Base-by-base conservation (phyloP, 2,329 filamentous ascomycete genomes). In the Paraphoma sp. region DNA sequence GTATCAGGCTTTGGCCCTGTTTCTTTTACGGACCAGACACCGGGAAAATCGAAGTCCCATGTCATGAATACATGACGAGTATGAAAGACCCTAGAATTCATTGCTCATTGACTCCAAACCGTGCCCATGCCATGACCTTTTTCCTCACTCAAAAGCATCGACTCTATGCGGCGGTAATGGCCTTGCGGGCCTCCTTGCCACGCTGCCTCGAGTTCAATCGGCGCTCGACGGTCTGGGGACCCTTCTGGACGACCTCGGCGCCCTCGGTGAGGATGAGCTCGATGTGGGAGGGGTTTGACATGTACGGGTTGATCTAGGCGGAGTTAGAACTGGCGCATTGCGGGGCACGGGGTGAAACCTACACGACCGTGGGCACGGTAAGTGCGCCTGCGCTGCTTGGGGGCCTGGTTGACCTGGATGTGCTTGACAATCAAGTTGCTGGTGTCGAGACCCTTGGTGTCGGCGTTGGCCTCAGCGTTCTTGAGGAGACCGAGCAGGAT, bases 401-500 rank as follows among this genome's bases (percentile, higher is more conserved):
- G 95, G 75, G 95, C 96, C 88, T 99, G 95, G 92, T 99, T 99
- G 88, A 99, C 95, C 87, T 99, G 95, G 85, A 99, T 99, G 91
- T 97, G 96, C 92, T 97, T 97, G 85, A 99, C 91, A 80, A 98
- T 84, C 79, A 99, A 87, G 87, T 96, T 96, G 84, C 89, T 89
- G 79, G 93, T 98, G 84, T 99, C 81, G 56, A 82, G 76, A 8
- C 84, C 84, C 63, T 78, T 76, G 62, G 76, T 76, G 65, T 81
- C 79, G 68, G 79, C 76, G 58, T 79, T 79, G 67, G 75, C 74
- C 67, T 81, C 79, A 57, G 76, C 77, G 68, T 80, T 78, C 71
- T 78, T 79, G 60, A 99, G 91, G 76, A 99, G 92, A 79, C 90
- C 91, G 82, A 97, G 89, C 67, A 99, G 88, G 87, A 96, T 97